phyloP scores from a whole-genome alignment of 805 yeast species.

The Nakazawaea populi region DNA sequence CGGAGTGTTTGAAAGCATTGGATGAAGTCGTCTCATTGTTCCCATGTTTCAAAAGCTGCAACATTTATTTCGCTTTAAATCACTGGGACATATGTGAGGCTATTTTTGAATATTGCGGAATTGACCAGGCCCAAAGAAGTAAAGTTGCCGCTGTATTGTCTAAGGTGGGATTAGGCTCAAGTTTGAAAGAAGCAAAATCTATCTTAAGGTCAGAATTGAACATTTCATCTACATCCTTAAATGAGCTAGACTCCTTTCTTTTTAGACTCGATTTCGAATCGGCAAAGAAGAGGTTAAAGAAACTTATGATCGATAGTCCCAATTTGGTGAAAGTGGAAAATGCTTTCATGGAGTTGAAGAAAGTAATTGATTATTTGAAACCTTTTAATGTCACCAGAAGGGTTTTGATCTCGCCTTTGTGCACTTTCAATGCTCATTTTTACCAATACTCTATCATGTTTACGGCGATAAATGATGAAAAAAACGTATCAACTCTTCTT shows the following conservation, averaged over 20 bases:
- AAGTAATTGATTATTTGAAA: conserved; percentile 48
- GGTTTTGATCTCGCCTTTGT: conserved; percentile 70
- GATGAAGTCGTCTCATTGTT: conserved; percentile 64
- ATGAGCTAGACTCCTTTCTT: conserved; percentile 76
- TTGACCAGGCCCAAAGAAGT: conserved; percentile 66
- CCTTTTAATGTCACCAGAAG: conserved; percentile 54
- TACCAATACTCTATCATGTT: conserved; percentile 84
- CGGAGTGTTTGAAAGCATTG: conserved; percentile 79
- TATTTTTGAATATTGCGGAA: conserved; percentile 74
- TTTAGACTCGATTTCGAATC: conserved; percentile 65
- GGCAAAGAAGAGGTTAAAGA: conserved; percentile 57
- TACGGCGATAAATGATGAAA: conserved; percentile 70
- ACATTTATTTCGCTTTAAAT: conserved; percentile 59
- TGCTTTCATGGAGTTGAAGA: conserved; percentile 54
- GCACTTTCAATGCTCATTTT: conserved; percentile 76
- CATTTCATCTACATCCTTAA: conserved; percentile 74
- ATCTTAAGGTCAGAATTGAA: conserved; percentile 56
- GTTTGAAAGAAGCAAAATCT: conserved; percentile 49
- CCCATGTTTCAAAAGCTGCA: conserved; percentile 59
- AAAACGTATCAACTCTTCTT: conserved; percentile 39
- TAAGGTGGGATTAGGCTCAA: conserved; percentile 65
- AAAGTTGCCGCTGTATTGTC: conserved; percentile 70
- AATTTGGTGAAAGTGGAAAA: conserved; percentile 53
- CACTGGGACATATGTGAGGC: conserved; percentile 78
- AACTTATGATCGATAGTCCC: conserved; percentile 71